A percentile compares a stretch with the other conserved stretches of the same genome.
Evolutionary conservation across 1,284 basidiomycete species (phyloP).

Genomic region (Inonotus hispidus): DNA sequence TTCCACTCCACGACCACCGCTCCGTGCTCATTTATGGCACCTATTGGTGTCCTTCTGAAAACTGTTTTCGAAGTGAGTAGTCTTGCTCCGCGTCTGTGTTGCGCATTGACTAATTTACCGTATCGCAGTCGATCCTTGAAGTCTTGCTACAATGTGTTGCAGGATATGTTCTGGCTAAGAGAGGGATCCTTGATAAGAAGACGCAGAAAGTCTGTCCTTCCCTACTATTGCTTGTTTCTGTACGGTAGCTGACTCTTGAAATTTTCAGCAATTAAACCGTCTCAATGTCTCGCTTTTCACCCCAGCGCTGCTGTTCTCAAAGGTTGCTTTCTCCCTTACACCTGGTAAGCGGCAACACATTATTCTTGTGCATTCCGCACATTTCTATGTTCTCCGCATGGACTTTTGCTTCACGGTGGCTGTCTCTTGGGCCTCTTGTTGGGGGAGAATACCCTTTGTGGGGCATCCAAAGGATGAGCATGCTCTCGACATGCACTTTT

Average conservation of each 20-base stretch:
- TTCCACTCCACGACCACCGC: not conserved
- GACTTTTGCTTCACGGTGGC: not conserved
- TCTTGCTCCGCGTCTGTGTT: conserved; percentile 21
- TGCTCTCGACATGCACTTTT: no score
- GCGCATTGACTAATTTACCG: not conserved
- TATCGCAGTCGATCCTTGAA: conserved; percentile 76
- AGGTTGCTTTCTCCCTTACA: conserved; percentile 80
- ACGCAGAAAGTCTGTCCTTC: conserved; percentile 69
- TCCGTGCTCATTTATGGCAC: conserved; percentile 10
- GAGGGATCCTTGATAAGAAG: conserved; percentile 82
- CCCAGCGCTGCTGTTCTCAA: conserved; percentile 87
- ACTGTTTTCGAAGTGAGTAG: conserved; percentile 48
- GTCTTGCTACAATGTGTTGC: conserved; percentile 85
- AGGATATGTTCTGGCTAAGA: conserved; percentile 77
- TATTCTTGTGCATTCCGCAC: not conserved
- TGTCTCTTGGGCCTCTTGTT: not conserved
- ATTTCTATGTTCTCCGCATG: not conserved
- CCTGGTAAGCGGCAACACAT: conserved; percentile 45
- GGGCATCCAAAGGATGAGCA: not conserved
- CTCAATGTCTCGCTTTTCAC: conserved; percentile 89
- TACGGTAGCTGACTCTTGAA: not conserved
- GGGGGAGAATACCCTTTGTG: not conserved
- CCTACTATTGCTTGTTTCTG: not conserved
- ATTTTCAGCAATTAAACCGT: conserved; percentile 61
- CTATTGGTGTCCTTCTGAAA: conserved; percentile 30